Base-by-base conservation (phyloP, 1,139 yeast species). In the Meyerozyma athensensis region DNA sequence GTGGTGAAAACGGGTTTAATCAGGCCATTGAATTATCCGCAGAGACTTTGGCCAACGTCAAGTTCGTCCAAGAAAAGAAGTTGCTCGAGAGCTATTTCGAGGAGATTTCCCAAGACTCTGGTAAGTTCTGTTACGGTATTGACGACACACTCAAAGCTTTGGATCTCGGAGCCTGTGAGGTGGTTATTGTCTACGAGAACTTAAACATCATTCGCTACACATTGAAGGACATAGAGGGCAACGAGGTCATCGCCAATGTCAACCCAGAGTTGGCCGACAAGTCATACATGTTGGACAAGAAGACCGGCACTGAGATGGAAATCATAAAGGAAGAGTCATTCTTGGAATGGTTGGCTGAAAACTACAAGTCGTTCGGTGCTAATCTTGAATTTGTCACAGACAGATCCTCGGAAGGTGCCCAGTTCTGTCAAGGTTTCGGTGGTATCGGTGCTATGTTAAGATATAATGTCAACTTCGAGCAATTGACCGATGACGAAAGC, bases 1-100 rank as follows among this genome's bases (percentile, higher is more conserved):
- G 98, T 63, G 98, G 98, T 56, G 98, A 92, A 67, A 92, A 92
- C 62, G 98, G 98, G 36, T 92, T 92, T 74, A 92, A 92, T 70
- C 98, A 92, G 70, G 98, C 98, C 37, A 92, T 92, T 56, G 98
- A 92, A 65, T 74, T 92, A 49, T 85, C 97, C 20, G 96, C 97
- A 31, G 98, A 92, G 71, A 86, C 98, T 18, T 76, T 92, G 55
- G 85, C 97, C 37, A 92, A 90, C 61, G 98, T 92, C 52, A 92
- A 92, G 65, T 92, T 92, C 60, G 94, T 92, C 44, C 98, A 92
- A 70, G 98, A 92, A 65, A 92, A 92, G 86, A 90, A 90, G 70
- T 79, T 92, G 54, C 81, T 92, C 61, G 85, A 86, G 47, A 75
- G 74, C 50, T 92, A 90, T 70, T 92, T 92, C 60, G 97, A 92